These are phyloP conservation scores for Juglanconis sp. DNA, from an alignment of 2,329 filamentous ascomycete genomes.

Conservation along the genomic window DNA sequence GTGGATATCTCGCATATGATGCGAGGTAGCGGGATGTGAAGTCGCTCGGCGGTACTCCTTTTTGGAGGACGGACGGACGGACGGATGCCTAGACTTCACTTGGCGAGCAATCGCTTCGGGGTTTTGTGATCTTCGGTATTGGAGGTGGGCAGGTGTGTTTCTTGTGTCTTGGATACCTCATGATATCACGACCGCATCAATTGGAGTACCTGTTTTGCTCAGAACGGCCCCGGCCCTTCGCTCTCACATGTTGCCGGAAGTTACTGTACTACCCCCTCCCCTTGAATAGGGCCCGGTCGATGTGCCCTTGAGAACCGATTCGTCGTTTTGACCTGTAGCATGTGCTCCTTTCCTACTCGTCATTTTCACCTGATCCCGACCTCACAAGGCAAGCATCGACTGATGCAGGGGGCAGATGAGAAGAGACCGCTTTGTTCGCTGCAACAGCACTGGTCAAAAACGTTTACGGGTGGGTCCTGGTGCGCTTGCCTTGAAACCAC, in stretches of 20 bases:
- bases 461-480: no score
- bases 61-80: background rate
- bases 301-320: background rate
- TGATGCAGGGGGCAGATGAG: no score
- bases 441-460: no score
- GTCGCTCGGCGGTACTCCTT: background rate
- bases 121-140: background rate
- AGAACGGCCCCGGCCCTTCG: no score
- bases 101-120: background rate
- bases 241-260: no score
- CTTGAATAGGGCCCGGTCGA: background rate
- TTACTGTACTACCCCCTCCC: background rate
- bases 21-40: conserved; percentile 25
- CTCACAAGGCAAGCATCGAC: no score
- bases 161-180: conserved; percentile 9
- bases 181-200: conserved; percentile 16
- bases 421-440: no score
- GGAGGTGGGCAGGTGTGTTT: background rate
- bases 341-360: no score
- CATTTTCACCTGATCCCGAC: no score
- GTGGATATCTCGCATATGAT: conserved; percentile 44
- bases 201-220: conserved; percentile 3
- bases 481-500: no score
- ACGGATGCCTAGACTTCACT: background rate
- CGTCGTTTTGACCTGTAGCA: no score